phyloP scores from a whole-genome alignment of 495 filamentous ascomycete species.

The Penicillium manginii region DNA sequence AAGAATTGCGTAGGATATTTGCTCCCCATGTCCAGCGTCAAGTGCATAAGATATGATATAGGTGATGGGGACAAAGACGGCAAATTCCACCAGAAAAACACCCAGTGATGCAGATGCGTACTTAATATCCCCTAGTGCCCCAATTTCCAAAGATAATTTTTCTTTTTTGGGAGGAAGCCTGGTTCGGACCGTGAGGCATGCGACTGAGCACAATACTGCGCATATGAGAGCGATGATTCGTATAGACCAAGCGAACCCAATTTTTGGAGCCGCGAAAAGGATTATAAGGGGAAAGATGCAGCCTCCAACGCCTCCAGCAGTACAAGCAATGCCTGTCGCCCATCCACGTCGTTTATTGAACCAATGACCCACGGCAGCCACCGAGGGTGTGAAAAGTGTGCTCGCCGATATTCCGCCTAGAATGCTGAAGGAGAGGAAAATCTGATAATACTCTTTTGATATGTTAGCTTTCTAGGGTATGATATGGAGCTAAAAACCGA shows the following conservation, averaged over 20 bases:
- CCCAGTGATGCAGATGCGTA: too few species aligned
- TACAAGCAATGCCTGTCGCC: conserved; percentile 73
- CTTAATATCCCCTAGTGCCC: conserved; percentile 1
- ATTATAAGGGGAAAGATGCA: conserved; percentile 75
- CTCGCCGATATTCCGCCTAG: conserved; percentile 39
- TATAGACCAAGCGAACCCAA: conserved; percentile 77
- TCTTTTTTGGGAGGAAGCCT: conserved; percentile 26
- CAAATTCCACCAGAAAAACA: conserved; percentile 77
- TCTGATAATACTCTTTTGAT: conserved; percentile 45
- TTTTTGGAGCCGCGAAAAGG: conserved; percentile 56
- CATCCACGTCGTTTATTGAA: conserved; percentile 69
- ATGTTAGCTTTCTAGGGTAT: background rate
- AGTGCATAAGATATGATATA: conserved; percentile 68
- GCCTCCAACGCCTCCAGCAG: conserved; percentile 70
- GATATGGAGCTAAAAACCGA: too few species aligned
- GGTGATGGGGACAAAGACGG: conserved; percentile 70
- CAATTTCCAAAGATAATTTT: too few species aligned
- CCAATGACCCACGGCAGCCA: conserved; percentile 65
- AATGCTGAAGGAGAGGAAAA: conserved; percentile 46
- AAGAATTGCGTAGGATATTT: conserved; percentile 60
- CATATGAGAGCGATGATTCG: conserved; percentile 70
- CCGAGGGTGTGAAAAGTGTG: conserved; percentile 65
- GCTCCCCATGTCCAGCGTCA: conserved; percentile 13
- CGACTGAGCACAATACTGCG: conserved; percentile 47
- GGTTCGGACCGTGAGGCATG: conserved; percentile 29